Conservation (phyloP, 352 stramenopile genomes). For the Phytophthora colocasiae region DNA sequence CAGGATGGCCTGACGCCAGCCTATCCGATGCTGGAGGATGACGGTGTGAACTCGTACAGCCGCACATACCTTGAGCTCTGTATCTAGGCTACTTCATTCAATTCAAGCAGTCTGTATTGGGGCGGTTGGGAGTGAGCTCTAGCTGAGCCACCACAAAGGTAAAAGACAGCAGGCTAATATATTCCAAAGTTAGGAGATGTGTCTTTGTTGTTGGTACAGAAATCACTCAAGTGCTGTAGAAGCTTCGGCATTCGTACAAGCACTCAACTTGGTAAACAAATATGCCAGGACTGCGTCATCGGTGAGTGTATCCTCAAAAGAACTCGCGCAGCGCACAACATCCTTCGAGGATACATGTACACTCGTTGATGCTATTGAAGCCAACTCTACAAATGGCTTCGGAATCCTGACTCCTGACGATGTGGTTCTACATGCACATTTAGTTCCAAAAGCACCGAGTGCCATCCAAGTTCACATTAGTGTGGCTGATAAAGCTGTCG, state of each 20-base stretch:
- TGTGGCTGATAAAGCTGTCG: slow-evolving; percentile 4
- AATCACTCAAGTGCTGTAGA: too few species aligned
- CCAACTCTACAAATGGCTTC: slow-evolving; percentile 8
- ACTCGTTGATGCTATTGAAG: too few species aligned
- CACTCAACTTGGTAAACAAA: too few species aligned
- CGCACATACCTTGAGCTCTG: slow-evolving; percentile 95
- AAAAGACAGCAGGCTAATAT: slow-evolving; percentile 31
- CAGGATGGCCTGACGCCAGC: slow-evolving; percentile 96
- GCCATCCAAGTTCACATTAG: slow-evolving; percentile 16
- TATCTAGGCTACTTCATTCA: slow-evolving; percentile 47
- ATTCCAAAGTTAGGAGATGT: slow-evolving; percentile 12
- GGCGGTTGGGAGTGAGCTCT: slow-evolving; percentile 13
- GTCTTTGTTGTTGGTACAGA: background rate
- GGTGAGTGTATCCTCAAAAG: too few species aligned
- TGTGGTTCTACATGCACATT: background rate
- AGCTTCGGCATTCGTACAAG: too few species aligned
- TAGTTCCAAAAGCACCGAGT: slow-evolving; percentile 7
- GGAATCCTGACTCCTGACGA: slow-evolving; percentile 11
- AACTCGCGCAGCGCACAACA: too few species aligned
- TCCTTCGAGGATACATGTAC: too few species aligned
- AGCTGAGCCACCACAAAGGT: slow-evolving; percentile 18
- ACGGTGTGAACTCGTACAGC: slow-evolving; percentile 95
- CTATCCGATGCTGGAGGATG: slow-evolving; percentile 97
- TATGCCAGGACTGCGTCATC: too few species aligned
- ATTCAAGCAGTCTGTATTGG: slow-evolving; percentile 10